Percentiles rank a stretch among this genome's conserved stretches.
Conservation (phyloP, 2,329 filamentous ascomycete species). For the Clonostachys sp. region DNA sequence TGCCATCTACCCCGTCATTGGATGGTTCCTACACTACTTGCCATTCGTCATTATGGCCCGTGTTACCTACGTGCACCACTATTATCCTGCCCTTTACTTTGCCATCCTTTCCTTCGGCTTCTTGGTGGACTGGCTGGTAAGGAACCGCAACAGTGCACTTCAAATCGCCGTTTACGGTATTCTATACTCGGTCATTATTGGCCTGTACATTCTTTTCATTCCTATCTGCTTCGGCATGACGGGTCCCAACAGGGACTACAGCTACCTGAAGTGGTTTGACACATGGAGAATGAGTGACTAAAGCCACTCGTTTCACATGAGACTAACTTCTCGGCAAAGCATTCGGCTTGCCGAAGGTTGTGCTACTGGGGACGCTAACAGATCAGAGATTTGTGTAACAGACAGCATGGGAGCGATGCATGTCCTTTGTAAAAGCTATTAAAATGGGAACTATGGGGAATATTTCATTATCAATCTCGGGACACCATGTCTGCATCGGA, state of each 20-base stretch:
- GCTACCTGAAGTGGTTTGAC: slow-evolving; percentile 90
- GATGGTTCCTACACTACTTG: slow-evolving; percentile 95
- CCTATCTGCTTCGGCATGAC: slow-evolving; percentile 97
- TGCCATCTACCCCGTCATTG: slow-evolving; percentile 83
- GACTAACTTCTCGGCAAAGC: too few species aligned
- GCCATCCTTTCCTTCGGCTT: slow-evolving; percentile 89
- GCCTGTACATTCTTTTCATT: slow-evolving; percentile 84
- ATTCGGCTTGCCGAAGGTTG: too few species aligned
- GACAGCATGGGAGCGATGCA: too few species aligned
- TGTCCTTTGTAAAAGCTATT: too few species aligned
- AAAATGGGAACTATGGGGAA: too few species aligned
- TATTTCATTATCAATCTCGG: neutral
- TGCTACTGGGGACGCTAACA: too few species aligned
- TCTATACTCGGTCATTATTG: slow-evolving; percentile 71
- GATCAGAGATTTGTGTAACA: too few species aligned
- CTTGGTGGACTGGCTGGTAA: slow-evolving; percentile 77
- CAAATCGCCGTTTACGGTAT: slow-evolving; percentile 67
- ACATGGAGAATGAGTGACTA: slow-evolving; percentile 68
- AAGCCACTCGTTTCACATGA: too few species aligned
- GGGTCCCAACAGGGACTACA: slow-evolving; percentile 77
- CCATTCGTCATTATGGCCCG: slow-evolving; percentile 97
- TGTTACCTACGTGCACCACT: slow-evolving; percentile 98
- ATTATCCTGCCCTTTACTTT: slow-evolving; percentile 97
- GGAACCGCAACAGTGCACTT: slow-evolving; percentile 57
- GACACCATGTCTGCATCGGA: neutral